phyloP scores from a whole-genome alignment of 164 flowering plant genomes.

The Magnolia changhungtana region DNA sequence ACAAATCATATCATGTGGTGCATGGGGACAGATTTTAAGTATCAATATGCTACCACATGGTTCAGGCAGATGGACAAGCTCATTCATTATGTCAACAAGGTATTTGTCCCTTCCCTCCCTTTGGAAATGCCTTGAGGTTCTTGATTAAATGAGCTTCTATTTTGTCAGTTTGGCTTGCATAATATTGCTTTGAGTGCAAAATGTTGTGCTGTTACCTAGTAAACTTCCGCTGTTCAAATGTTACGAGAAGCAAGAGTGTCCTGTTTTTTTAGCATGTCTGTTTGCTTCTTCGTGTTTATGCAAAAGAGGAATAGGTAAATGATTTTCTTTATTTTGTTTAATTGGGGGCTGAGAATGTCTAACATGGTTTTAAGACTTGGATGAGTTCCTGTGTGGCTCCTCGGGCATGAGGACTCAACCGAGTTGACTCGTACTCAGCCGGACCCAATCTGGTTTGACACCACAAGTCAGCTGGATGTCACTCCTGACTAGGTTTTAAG shows the following conservation, averaged over 20 bases:
- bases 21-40: constrained; percentile 95
- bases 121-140: not conserved
- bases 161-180: not conserved
- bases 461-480: too few species aligned
- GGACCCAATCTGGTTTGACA: too few species aligned
- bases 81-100: constrained; percentile 92
- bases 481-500: too few species aligned
- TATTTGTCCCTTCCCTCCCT: constrained; percentile 9
- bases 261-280: too few species aligned
- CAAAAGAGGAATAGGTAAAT: too few species aligned
- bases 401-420: too few species aligned
- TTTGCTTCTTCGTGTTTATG: too few species aligned
- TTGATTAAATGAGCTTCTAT: not conserved
- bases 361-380: too few species aligned
- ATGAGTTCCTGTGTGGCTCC: too few species aligned
- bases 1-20: constrained; percentile 97
- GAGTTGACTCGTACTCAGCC: too few species aligned
- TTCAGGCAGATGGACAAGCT: constrained; percentile 89
- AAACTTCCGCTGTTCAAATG: not conserved
- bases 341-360: too few species aligned
- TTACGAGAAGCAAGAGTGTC: not conserved
- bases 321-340: too few species aligned
- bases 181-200: not conserved
- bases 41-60: constrained; percentile 94
- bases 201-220: not conserved